These are phyloP conservation scores for Suhomyces panamericanus DNA, from an alignment of 1,139 yeast genomes.

Conservation along the genomic window DNA sequence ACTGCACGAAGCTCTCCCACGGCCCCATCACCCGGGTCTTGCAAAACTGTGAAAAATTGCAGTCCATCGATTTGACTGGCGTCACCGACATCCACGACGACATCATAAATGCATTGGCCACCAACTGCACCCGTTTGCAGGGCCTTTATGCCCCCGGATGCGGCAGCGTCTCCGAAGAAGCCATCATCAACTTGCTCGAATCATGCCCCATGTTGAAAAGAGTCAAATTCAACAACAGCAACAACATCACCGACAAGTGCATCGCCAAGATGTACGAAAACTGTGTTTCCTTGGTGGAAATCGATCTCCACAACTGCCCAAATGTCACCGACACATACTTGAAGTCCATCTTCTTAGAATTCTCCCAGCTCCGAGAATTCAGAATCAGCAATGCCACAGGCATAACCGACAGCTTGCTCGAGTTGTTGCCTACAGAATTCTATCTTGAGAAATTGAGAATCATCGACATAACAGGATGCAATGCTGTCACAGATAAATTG, in stretches of 20 bases:
- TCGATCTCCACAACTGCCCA: constrained; percentile 85
- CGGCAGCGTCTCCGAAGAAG: constrained; percentile 61
- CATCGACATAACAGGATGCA: constrained; percentile 83
- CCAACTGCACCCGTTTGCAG: constrained; percentile 73
- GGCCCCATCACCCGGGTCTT: constrained; percentile 62
- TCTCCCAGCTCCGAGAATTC: constrained; percentile 77
- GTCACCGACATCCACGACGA: constrained; percentile 68
- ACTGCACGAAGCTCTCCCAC: constrained; percentile 68
- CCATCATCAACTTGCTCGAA: constrained; percentile 59
- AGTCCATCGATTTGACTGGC: constrained; percentile 89
- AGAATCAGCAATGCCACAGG: constrained; percentile 74
- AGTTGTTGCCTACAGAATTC: constrained; percentile 43
- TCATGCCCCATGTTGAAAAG: constrained; percentile 78
- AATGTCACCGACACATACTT: constrained; percentile 66
- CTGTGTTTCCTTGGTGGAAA: constrained; percentile 83
- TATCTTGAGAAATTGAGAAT: constrained; percentile 61
- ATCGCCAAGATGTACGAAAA: constrained; percentile 61
- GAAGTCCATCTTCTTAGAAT: constrained; percentile 58
- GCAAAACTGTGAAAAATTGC: constrained; percentile 65
- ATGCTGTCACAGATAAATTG: constrained; percentile 75
- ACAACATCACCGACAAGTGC: constrained; percentile 65
- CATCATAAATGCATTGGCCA: constrained; percentile 68
- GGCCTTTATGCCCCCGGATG: constrained; percentile 92
- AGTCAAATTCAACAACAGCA: constrained; percentile 76
- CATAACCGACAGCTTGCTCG: constrained; percentile 65